Evolutionary conservation across 1,284 basidiomycete species (phyloP).

Genomic region (Uromyces viciae-fabae): DNA sequence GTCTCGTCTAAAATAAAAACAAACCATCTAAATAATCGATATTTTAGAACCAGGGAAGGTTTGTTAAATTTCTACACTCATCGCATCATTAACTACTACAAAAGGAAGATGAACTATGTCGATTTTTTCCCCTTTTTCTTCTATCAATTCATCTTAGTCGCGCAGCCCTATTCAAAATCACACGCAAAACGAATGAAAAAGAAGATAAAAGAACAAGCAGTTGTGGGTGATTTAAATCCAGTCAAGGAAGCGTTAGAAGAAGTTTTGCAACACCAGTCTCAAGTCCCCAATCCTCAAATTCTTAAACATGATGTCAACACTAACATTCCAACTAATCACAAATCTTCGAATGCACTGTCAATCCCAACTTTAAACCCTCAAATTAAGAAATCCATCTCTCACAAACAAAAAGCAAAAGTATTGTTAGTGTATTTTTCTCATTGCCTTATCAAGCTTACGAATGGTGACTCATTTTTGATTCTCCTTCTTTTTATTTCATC

Average conservation of each 20-base stretch:
- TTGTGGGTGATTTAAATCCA: constrained; percentile 4
- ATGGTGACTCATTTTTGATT: background rate
- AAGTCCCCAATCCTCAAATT: background rate
- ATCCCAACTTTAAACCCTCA: background rate
- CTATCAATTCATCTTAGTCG: background rate
- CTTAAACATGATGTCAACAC: no score
- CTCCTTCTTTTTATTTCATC: background rate
- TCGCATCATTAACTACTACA: background rate
- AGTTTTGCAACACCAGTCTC: background rate
- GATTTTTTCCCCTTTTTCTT: background rate
- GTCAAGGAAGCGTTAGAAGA: constrained; percentile 23
- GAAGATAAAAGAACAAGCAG: constrained; percentile 18
- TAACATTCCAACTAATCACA: background rate
- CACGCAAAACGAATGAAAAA: constrained; percentile 36
- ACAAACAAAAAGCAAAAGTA: constrained; percentile 31
- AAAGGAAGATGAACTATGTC: background rate
- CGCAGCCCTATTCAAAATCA: constrained; percentile 39
- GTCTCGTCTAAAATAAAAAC: background rate
- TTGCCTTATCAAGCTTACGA: background rate
- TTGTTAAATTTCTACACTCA: background rate
- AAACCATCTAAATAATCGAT: constrained; percentile 1
- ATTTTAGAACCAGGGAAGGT: constrained; percentile 5
- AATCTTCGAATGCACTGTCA: background rate
- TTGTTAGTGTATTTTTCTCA: constrained; percentile 2
- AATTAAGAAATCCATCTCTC: constrained; percentile 18